A percentile compares a stretch with the other conserved stretches of the same genome.
These are phyloP conservation scores for Cadophora luteo-olivacea DNA, from an alignment of 2,329 filamentous ascomycete genomes.

Conservation along the genomic window DNA sequence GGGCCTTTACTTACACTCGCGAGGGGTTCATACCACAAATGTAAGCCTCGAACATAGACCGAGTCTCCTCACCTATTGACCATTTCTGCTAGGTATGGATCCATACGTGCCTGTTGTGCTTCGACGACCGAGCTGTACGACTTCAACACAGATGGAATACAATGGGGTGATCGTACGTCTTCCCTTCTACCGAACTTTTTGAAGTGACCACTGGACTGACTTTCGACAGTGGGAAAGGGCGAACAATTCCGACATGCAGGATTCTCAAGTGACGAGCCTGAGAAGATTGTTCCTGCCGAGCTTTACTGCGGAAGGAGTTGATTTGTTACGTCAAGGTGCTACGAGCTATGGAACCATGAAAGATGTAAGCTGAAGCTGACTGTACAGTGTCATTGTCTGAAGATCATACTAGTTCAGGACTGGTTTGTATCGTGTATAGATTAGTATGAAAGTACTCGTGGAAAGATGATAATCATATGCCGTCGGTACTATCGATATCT, in stretches of 20 bases:
- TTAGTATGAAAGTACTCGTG: not conserved
- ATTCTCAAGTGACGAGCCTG: conserved; percentile 31
- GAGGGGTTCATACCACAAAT: conserved; percentile 37
- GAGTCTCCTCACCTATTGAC: not conserved
- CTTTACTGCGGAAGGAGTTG: conserved; percentile 32
- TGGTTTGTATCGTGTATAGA: not conserved
- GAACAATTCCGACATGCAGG: conserved; percentile 33
- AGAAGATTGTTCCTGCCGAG: conserved; percentile 33
- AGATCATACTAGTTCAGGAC: too few relatives aligned
- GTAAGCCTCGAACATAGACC: not conserved
- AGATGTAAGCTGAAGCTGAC: not conserved
- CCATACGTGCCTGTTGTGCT: conserved; percentile 33
- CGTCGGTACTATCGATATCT: not conserved
- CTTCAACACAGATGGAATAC: conserved; percentile 28
- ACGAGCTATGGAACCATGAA: not conserved
- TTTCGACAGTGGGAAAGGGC: conserved; percentile 32
- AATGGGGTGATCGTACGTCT: conserved; percentile 34
- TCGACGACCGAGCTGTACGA: conserved; percentile 32
- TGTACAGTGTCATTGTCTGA: not conserved
- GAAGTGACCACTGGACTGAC: not conserved
- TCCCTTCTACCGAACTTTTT: not conserved
- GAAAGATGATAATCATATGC: not conserved
- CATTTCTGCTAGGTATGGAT: conserved; percentile 24
- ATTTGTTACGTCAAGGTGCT: not conserved
- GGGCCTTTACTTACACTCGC: conserved; percentile 33